Evolutionary conservation across 225 moss, liverwort and hornwort genomes (phyloP).

Genomic region (Physcomitrium patens): DNA sequence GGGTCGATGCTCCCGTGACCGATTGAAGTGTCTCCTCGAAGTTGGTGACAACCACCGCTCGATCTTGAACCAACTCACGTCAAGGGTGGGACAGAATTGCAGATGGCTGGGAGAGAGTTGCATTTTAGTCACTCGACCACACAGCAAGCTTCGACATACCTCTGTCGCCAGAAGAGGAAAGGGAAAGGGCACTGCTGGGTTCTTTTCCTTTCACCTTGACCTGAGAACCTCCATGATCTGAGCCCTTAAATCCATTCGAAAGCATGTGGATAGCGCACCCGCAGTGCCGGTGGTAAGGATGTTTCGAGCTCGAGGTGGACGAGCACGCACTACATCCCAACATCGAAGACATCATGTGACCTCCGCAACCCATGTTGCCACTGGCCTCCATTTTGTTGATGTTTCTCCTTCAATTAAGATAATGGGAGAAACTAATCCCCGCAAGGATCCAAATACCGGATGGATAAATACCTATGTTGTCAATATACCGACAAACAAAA

Average conservation of each 20-base stretch:
- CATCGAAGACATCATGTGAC: conserved; percentile 44
- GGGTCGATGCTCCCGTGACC: conserved; percentile 7
- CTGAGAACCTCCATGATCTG: conserved; percentile 41
- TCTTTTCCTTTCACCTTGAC: conserved; percentile 53
- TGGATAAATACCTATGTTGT: neutral
- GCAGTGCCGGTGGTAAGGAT: conserved; percentile 60
- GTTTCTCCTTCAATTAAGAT: neutral
- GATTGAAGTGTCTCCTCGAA: neutral
- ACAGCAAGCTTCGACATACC: conserved; percentile 53
- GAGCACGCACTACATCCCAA: conserved; percentile 58
- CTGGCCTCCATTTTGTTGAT: conserved; percentile 48
- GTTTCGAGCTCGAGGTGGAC: conserved; percentile 47
- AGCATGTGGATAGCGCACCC: conserved; percentile 57
- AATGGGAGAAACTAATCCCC: too few species aligned
- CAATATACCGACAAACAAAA: neutral
- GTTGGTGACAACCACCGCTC: neutral
- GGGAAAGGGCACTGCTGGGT: conserved; percentile 15
- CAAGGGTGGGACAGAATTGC: neutral
- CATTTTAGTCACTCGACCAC: conserved; percentile 52
- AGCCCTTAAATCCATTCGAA: conserved; percentile 53
- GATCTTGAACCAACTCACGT: neutral
- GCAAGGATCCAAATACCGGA: neutral
- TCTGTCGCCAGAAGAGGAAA: conserved; percentile 46
- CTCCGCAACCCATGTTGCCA: conserved; percentile 34
- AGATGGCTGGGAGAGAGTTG: neutral